These are phyloP conservation scores for Pythium monospermum DNA, from an alignment of 352 stramenopile species.

Conservation along the genomic window DNA sequence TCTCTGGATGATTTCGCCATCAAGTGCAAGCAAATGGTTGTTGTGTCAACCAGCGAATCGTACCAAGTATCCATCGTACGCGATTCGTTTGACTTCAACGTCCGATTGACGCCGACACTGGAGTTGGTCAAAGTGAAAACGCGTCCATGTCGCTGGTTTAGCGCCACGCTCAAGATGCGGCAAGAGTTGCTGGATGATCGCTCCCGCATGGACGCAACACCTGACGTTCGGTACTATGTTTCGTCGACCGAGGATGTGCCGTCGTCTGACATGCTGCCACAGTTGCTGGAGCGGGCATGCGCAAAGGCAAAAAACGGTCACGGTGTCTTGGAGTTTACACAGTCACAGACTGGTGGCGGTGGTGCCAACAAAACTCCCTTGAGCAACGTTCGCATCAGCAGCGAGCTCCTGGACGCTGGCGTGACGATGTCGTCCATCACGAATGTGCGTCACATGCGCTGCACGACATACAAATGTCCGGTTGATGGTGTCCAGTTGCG, in stretches of 20 bases:
- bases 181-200: slow-evolving; percentile 65
- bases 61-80: slow-evolving; percentile 67
- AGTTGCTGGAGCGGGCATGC: slow-evolving; percentile 20
- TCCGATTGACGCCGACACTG: slow-evolving; percentile 47
- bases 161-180: slow-evolving; percentile 74
- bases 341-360: slow-evolving; percentile 19
- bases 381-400: slow-evolving; percentile 55
- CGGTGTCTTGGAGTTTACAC: slow-evolving; percentile 53
- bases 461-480: slow-evolving; percentile 38
- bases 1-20: slow-evolving; percentile 40
- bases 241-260: slow-evolving; percentile 56
- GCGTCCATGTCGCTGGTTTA: slow-evolving; percentile 67
- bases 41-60: slow-evolving; percentile 29
- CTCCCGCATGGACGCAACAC: slow-evolving; percentile 59
- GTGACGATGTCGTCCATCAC: slow-evolving; percentile 35
- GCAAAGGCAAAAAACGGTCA: slow-evolving; percentile 22
- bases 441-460: slow-evolving; percentile 55
- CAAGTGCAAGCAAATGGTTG: slow-evolving; percentile 37
- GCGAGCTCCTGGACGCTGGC: slow-evolving; percentile 36
- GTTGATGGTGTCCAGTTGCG: slow-evolving; percentile 9
- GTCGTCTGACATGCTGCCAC: slow-evolving; percentile 33
- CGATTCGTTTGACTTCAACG: slow-evolving; percentile 58
- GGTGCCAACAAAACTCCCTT: neutral
- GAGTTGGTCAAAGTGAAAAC: slow-evolving; percentile 58
- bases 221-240: slow-evolving; percentile 75